Percentiles rank a stretch among this genome's conserved stretches.
Evolutionary conservation across 106 monocot genomes (phyloP).

Genomic region (Dioscorea zingiberensis): DNA sequence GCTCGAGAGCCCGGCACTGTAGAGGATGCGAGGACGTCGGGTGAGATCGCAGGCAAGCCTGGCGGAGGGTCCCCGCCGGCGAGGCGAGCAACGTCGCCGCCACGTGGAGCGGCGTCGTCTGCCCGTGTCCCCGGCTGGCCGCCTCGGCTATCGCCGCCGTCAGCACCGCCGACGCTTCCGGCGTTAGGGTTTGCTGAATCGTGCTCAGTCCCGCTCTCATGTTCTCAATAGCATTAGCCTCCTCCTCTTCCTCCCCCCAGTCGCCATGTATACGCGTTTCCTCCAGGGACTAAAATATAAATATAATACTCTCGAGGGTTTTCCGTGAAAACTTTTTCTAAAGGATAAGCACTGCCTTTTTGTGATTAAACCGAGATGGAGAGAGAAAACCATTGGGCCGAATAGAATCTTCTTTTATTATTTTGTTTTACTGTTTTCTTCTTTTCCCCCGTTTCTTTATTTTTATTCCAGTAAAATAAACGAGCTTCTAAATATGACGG

Average conservation of each 20-base stretch:
- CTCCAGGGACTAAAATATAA: too few species aligned
- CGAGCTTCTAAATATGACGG: too few species aligned
- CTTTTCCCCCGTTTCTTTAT: background rate
- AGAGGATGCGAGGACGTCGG: conserved; percentile 66
- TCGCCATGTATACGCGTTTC: too few species aligned
- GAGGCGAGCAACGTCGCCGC: conserved; percentile 60
- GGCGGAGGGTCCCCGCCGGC: conserved; percentile 50
- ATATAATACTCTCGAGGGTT: too few species aligned
- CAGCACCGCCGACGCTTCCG: conserved; percentile 43
- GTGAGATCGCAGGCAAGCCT: conserved; percentile 62
- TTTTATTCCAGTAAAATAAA: too few species aligned
- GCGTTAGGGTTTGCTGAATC: conserved; percentile 71
- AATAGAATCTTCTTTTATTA: too few species aligned
- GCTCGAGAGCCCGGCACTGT: conserved; percentile 88
- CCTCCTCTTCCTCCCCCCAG: too few species aligned
- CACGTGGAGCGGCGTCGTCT: conserved; percentile 71
- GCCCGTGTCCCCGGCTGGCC: conserved; percentile 44
- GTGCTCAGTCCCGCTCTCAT: conserved; percentile 59
- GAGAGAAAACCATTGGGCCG: background rate
- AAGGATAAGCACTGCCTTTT: conserved; percentile 4
- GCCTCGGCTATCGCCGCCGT: conserved; percentile 15
- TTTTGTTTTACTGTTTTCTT: background rate
- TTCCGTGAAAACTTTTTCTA: too few species aligned
- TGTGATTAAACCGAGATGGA: background rate
- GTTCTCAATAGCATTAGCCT: background rate